Evolutionary conservation across 2,329 filamentous ascomycete genomes (phyloP).

Genomic region (Penicillium oxalicum): DNA sequence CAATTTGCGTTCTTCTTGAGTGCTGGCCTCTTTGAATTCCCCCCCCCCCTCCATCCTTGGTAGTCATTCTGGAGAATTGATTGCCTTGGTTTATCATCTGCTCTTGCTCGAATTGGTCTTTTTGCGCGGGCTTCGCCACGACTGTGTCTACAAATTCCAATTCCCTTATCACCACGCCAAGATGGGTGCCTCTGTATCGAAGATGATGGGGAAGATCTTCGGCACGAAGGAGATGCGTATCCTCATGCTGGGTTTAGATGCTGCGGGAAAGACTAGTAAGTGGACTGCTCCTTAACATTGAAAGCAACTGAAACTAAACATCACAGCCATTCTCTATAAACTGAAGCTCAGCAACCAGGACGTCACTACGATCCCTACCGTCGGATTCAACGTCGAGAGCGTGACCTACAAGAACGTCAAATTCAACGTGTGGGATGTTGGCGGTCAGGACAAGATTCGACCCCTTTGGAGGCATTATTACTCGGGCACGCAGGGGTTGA

Average conservation of each 20-base stretch:
- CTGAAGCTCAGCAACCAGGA: constrained; percentile 90
- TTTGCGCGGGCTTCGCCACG: background rate
- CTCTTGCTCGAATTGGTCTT: background rate
- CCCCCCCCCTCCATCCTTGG: background rate
- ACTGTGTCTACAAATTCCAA: background rate
- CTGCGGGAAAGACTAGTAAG: constrained; percentile 87
- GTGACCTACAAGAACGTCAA: constrained; percentile 99
- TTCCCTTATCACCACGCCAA: constrained; percentile 30
- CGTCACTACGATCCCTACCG: constrained; percentile 95
- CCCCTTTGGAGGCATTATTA: constrained; percentile 98
- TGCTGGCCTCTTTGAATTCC: constrained; percentile 13
- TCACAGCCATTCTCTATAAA: constrained; percentile 89
- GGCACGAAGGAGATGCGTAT: constrained; percentile 99
- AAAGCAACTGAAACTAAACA: constrained; percentile 2
- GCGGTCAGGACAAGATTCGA: constrained; percentile 97
- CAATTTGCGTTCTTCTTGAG: constrained; percentile 10
- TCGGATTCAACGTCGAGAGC: constrained; percentile 98
- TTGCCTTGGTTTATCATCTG: background rate
- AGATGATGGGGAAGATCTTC: constrained; percentile 98
- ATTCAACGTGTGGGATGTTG: constrained; percentile 99
- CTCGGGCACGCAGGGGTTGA: constrained; percentile 89
- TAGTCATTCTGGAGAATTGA: background rate
- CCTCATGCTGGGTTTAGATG: constrained; percentile 95
- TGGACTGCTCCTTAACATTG: background rate
- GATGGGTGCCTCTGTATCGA: constrained; percentile 92